These are phyloP conservation scores for Entophlyctis luteolus DNA, from an alignment of 192 early-diverging fungal species.

Conservation along the genomic window DNA sequence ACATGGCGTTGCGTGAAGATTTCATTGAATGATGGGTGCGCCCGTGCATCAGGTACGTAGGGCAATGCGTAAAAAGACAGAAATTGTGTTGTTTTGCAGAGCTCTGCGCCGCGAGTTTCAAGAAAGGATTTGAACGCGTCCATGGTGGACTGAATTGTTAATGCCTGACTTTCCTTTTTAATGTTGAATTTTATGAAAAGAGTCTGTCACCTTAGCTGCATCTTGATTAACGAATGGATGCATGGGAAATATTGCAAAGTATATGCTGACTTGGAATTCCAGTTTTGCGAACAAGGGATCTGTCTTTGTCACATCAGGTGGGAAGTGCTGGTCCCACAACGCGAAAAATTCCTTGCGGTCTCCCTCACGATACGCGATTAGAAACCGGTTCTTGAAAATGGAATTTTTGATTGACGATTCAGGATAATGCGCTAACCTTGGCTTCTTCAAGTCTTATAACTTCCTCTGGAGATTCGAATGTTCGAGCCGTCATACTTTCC, in stretches of 20 bases:
- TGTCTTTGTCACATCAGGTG: neutral
- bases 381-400: slow-evolving; percentile 31
- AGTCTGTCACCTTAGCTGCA: slow-evolving; percentile 9
- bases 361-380: slow-evolving; percentile 42
- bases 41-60: slow-evolving; percentile 49
- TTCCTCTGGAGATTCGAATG: neutral
- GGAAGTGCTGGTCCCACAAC: slow-evolving; percentile 48
- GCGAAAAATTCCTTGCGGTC: slow-evolving; percentile 43
- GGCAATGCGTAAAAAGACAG: slow-evolving; percentile 53
- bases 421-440: neutral
- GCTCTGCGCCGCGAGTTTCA: slow-evolving; percentile 45
- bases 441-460: slow-evolving; percentile 1
- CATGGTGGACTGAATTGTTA: slow-evolving; percentile 31
- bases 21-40: slow-evolving; percentile 48
- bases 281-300: slow-evolving; percentile 37
- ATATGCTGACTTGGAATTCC: slow-evolving; percentile 45
- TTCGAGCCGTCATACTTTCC: neutral
- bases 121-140: slow-evolving; percentile 50
- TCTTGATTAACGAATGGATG: slow-evolving; percentile 23
- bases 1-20: slow-evolving; percentile 39
- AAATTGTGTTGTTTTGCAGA: slow-evolving; percentile 45
- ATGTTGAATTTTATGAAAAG: neutral
- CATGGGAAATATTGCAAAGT: slow-evolving; percentile 52
- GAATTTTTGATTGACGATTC: neutral
- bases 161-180: slow-evolving; percentile 7